phyloP scores from a whole-genome alignment of 345 rosid genomes.

The Brassica nigra region DNA sequence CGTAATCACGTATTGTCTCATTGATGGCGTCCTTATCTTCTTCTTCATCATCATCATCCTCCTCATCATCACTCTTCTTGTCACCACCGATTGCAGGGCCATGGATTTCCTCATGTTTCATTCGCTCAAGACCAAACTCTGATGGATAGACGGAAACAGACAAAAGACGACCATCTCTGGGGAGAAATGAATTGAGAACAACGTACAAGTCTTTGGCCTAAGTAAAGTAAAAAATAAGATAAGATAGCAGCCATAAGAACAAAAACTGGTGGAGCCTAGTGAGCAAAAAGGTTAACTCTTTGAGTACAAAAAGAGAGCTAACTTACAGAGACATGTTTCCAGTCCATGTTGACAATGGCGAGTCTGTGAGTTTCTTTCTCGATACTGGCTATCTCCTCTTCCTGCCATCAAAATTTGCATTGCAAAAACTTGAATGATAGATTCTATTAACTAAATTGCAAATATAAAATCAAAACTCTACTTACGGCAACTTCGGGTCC shows the following conservation, averaged over 20 bases:
- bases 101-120: conserved; percentile 90
- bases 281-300: conserved; percentile 4
- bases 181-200: conserved; percentile 73
- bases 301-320: background rate
- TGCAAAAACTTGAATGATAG: background rate
- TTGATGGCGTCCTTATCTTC: conserved; percentile 49
- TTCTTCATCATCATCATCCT: conserved; percentile 42
- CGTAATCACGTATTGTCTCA: conserved; percentile 74
- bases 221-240: background rate
- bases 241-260: conserved; percentile 5
- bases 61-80: conserved; percentile 35
- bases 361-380: conserved; percentile 79
- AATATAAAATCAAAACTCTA: background rate
- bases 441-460: no score
- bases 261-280: background rate
- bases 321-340: conserved; percentile 84
- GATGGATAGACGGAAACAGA: conserved; percentile 87
- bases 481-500: conserved; percentile 49
- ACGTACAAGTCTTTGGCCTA: conserved; percentile 91
- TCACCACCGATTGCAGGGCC: conserved; percentile 81
- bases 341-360: conserved; percentile 85
- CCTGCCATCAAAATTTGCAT: conserved; percentile 40
- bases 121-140: conserved; percentile 83
- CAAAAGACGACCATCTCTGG: conserved; percentile 71
- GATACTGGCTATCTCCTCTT: conserved; percentile 59